Conservation (phyloP, 208 protist genomes). For the Leishmania lainsoni region DNA sequence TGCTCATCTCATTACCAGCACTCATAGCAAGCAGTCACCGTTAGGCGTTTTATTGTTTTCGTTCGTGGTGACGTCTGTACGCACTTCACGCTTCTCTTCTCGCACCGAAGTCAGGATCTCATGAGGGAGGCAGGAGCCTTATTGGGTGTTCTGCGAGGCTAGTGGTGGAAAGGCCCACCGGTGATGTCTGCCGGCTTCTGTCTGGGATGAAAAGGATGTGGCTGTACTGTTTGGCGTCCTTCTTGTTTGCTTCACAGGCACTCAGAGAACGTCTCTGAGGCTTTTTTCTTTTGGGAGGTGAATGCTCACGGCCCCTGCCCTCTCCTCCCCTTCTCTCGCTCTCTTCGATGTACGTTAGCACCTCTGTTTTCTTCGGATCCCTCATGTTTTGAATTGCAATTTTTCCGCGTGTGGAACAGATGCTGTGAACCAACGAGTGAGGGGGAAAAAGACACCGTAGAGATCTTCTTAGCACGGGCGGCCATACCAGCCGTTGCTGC, state of each 20-base stretch:
- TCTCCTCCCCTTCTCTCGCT: neutral
- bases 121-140: neutral
- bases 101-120: neutral
- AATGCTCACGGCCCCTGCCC: no score
- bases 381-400: neutral
- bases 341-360: slow-evolving; percentile 12
- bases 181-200: neutral
- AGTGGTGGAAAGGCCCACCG: neutral
- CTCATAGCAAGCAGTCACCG: slow-evolving; percentile 43
- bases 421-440: neutral
- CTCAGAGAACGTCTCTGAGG: no score
- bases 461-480: neutral
- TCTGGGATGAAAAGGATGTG: neutral
- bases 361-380: neutral
- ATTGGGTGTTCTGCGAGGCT: neutral
- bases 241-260: neutral
- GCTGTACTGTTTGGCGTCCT: no score
- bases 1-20: slow-evolving; percentile 66
- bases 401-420: neutral
- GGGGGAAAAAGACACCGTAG: neutral
- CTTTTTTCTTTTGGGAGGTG: neutral
- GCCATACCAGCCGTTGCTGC: neutral
- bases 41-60: no score
- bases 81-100: neutral
- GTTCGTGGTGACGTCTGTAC: neutral